Percentiles rank a stretch among this genome's conserved stretches.
phyloP scores from a whole-genome alignment of 306 rosid genomes.

The Prunus salicina region DNA sequence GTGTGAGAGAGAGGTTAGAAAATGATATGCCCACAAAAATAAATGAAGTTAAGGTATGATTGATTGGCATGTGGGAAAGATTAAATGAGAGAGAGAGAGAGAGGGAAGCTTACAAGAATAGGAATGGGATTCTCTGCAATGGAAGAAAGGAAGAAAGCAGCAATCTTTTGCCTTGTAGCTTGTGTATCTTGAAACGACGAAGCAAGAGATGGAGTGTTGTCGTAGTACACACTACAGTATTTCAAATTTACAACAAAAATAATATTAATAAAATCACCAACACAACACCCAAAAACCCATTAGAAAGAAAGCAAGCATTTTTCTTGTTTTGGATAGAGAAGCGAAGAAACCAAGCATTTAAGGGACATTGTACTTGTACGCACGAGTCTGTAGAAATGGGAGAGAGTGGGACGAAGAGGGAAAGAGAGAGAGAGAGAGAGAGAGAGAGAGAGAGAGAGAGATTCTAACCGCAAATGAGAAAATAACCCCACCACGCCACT shows the following conservation, averaged over 20 bases:
- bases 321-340: background rate
- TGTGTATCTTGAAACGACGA: slow-evolving; percentile 20
- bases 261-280: background rate
- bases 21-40: background rate
- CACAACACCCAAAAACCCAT: background rate
- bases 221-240: background rate
- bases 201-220: slow-evolving; percentile 69
- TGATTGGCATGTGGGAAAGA: background rate
- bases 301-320: background rate
- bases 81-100: slow-evolving; percentile 6
- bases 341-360: too few relatives aligned
- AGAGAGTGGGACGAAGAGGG: slow-evolving; percentile 3
- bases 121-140: slow-evolving; percentile 35
- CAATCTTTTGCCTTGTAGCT: slow-evolving; percentile 23
- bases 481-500: background rate
- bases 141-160: slow-evolving; percentile 37
- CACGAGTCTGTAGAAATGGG: background rate
- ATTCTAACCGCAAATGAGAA: slow-evolving; percentile 1
- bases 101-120: slow-evolving; percentile 28
- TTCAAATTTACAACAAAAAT: background rate
- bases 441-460: background rate
- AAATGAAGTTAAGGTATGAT: background rate
- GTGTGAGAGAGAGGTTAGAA: background rate
- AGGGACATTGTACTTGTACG: too few relatives aligned
- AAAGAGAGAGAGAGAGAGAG: too few relatives aligned